Evolutionary conservation across 768 basidiomycete species (phyloP).

Genomic region (Suillus subalutaceus): DNA sequence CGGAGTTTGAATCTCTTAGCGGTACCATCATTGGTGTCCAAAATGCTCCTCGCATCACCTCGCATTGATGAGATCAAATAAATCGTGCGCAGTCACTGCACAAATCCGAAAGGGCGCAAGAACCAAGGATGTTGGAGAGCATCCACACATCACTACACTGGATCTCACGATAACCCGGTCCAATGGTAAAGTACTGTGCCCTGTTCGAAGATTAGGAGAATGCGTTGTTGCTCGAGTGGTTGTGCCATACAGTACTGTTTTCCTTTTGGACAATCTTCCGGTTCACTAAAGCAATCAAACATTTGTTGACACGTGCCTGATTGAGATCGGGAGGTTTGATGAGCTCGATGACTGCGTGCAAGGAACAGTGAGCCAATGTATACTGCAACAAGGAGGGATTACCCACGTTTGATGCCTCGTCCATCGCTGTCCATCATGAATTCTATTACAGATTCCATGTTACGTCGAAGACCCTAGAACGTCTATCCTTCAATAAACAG

Average conservation of each 20-base stretch:
- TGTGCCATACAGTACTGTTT: conserved; percentile 52
- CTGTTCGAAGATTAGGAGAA: conserved; percentile 34
- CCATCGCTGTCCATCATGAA: conserved; percentile 66
- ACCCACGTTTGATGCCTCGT: conserved; percentile 56
- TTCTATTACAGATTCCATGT: conserved; percentile 82
- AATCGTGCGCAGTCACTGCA: not conserved
- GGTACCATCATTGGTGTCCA: not conserved
- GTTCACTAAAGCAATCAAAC: conserved; percentile 87
- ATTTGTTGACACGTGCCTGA: conserved; percentile 92
- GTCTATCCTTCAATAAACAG: not conserved
- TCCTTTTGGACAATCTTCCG: conserved; percentile 84
- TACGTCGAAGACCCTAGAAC: conserved; percentile 65
- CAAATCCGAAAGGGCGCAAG: not conserved
- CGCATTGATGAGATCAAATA: not conserved
- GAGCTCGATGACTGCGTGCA: conserved; percentile 68
- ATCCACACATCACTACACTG: not conserved
- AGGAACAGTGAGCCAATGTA: conserved; percentile 1
- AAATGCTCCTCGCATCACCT: not conserved
- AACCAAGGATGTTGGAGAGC: not conserved
- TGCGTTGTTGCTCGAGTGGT: not conserved
- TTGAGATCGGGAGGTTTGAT: conserved; percentile 81
- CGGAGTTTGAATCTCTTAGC: not conserved
- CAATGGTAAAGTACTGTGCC: conserved; percentile 71
- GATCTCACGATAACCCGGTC: conserved; percentile 51
- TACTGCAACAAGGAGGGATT: conserved; percentile 28